Evolutionary conservation across 805 yeast genomes (phyloP).

Genomic region (Ogataea nonfermentans): DNA sequence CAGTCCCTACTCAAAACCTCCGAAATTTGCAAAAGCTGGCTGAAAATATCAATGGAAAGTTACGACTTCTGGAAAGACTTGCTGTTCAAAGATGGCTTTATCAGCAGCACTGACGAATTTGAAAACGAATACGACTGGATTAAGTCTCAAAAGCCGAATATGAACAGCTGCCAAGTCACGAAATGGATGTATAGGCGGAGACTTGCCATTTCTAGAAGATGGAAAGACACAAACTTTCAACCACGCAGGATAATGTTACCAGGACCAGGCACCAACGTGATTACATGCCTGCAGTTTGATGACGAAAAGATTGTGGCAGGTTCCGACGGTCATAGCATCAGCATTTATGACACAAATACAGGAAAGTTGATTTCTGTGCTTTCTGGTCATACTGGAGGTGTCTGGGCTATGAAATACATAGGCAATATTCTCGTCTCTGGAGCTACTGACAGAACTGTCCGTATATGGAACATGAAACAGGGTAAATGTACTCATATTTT

Average conservation of each 20-base stretch:
- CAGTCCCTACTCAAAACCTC: conserved; percentile 58
- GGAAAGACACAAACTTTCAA: conserved; percentile 72
- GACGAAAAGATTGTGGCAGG: conserved; percentile 89
- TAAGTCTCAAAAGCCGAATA: conserved; percentile 7
- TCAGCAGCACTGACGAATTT: conserved; percentile 46
- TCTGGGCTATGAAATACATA: conserved; percentile 92
- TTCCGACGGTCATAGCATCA: conserved; percentile 81
- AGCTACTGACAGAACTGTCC: conserved; percentile 88
- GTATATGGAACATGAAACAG: conserved; percentile 87
- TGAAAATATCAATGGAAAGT: conserved; percentile 54
- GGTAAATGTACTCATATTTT: conserved; percentile 90
- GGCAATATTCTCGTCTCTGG: conserved; percentile 88
- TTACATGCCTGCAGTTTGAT: conserved; percentile 92
- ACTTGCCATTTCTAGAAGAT: conserved; percentile 56
- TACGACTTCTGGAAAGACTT: conserved; percentile 69
- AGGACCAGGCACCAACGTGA: conserved; percentile 77
- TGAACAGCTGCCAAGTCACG: conserved; percentile 18
- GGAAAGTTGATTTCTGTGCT: conserved; percentile 65
- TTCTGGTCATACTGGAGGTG: conserved; percentile 95
- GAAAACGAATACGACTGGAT: conserved; percentile 28
- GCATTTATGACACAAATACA: conserved; percentile 72
- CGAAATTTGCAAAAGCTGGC: conserved; percentile 71
- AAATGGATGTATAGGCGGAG: conserved; percentile 56
- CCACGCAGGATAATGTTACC: conserved; percentile 67
- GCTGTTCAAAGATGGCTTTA: conserved; percentile 59